phyloP scores from a whole-genome alignment of 257 asterid species.

The Capsicum chinense region DNA sequence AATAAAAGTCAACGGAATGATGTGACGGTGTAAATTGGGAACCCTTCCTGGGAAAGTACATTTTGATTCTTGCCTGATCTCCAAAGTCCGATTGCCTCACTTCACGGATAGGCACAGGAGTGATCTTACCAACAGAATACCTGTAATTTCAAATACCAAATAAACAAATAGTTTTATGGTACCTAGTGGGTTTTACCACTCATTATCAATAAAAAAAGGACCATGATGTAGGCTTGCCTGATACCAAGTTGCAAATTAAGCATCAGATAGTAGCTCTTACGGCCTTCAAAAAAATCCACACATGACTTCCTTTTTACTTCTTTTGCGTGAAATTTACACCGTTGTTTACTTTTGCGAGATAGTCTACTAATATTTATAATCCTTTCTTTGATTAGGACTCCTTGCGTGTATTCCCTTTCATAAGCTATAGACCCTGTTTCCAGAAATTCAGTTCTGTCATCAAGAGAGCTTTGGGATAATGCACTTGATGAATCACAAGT shows the following conservation, averaged over 20 bases:
- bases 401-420: conserved; percentile 99
- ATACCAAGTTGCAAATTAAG: conserved; percentile 95
- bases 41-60: conserved; percentile 89
- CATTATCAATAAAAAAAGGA: conserved; percentile 18
- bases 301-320: conserved; percentile 57
- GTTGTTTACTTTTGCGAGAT: conserved; percentile 59
- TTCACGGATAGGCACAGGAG: conserved; percentile 92
- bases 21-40: conserved; percentile 92
- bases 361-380: conserved; percentile 51
- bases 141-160: conserved; percentile 62
- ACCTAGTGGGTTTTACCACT: conserved; percentile 19
- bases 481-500: conserved; percentile 51
- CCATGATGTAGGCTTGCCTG: conserved; percentile 56
- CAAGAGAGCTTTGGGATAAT: conserved; percentile 51
- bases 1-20: conserved; percentile 75
- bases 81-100: conserved; percentile 91
- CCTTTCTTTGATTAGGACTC: conserved; percentile 85
- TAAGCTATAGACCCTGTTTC: conserved; percentile 54
- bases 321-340: conserved; percentile 57
- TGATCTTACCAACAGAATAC: conserved; percentile 94
- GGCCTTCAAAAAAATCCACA: conserved; percentile 63
- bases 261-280: conserved; percentile 80
- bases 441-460: conserved; percentile 54
- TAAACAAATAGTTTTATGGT: conserved; percentile 17
- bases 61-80: conserved; percentile 82